Percentiles rank a stretch among this genome's conserved stretches.
Conservation (phyloP, 805 yeast genomes). For the Ogataea naganishii region DNA sequence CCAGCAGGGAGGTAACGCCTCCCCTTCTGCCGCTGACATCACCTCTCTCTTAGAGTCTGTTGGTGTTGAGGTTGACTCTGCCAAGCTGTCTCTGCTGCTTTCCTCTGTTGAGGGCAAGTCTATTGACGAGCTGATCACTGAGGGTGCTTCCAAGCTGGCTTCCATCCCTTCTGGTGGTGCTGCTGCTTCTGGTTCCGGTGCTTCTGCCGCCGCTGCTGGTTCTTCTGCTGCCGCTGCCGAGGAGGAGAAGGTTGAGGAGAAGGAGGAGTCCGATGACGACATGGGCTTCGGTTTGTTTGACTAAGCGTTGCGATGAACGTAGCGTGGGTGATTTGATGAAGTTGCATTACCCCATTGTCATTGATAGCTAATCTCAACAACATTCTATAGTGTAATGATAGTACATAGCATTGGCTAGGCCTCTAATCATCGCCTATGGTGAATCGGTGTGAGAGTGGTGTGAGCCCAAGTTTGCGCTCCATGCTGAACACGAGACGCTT, state of each 20-base stretch:
- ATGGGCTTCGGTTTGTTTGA: conserved; percentile 57
- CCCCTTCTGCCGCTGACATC: conserved; percentile 92
- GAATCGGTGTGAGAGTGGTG: too few relatives aligned
- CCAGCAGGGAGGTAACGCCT: conserved; percentile 91
- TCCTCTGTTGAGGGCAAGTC: conserved; percentile 90
- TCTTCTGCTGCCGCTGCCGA: conserved; percentile 68
- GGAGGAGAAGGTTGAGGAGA: conserved; percentile 58
- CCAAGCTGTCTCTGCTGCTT: conserved; percentile 73
- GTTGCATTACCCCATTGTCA: conserved; percentile 1
- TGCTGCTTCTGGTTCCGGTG: conserved; percentile 70
- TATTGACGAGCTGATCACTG: conserved; percentile 82
- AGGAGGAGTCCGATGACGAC: conserved; percentile 61
- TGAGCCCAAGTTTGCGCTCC: too few relatives aligned
- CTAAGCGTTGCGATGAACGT: conserved; percentile 10
- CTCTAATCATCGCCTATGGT: too few relatives aligned
- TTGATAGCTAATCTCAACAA: not conserved
- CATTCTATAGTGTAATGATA: not conserved
- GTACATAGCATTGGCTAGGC: not conserved
- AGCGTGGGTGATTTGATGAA: not conserved
- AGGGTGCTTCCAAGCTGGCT: conserved; percentile 93
- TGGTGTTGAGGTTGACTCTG: conserved; percentile 92
- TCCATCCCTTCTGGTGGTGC: conserved; percentile 98
- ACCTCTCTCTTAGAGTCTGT: conserved; percentile 84
- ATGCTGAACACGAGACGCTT: too few relatives aligned
- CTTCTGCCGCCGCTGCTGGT: conserved; percentile 63